Percentiles rank a stretch among this genome's conserved stretches.
phyloP scores from a whole-genome alignment of 1,139 yeast genomes.

The Yamadazyma pseudoaaseri region DNA sequence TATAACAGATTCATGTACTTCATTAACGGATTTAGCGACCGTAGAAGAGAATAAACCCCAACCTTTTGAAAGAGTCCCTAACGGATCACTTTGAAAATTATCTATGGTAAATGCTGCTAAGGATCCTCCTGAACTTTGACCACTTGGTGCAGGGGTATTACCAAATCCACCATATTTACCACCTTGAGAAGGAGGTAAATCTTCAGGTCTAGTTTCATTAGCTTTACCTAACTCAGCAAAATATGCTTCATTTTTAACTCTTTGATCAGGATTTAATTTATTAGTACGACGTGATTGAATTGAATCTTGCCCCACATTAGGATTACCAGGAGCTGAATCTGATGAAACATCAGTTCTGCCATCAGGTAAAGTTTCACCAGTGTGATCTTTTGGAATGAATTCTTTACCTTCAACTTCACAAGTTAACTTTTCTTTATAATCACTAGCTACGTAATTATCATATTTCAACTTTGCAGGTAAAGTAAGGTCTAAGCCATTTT shows the following conservation, averaged over 20 bases:
- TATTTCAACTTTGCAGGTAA: slow-evolving; percentile 74
- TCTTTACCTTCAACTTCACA: slow-evolving; percentile 73
- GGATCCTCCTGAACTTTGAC: slow-evolving; percentile 26
- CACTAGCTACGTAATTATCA: slow-evolving; percentile 89
- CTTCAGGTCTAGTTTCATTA: slow-evolving; percentile 72
- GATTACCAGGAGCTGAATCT: slow-evolving; percentile 7
- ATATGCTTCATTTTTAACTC: slow-evolving; percentile 70
- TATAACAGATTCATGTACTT: slow-evolving; percentile 84
- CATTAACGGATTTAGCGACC: slow-evolving; percentile 78
- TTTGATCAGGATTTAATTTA: slow-evolving; percentile 37
- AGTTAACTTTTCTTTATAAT: slow-evolving; percentile 79
- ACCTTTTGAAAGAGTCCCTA: slow-evolving; percentile 85
- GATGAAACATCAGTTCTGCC: slow-evolving; percentile 11
- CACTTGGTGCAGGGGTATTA: slow-evolving; percentile 57
- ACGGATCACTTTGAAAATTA: slow-evolving; percentile 79
- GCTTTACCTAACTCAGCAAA: slow-evolving; percentile 75
- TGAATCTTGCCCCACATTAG: slow-evolving; percentile 26
- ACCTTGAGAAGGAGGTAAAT: slow-evolving; percentile 90
- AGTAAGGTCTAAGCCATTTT: slow-evolving; percentile 68
- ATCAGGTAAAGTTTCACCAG: slow-evolving; percentile 47
- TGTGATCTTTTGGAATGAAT: slow-evolving; percentile 66
- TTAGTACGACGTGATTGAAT: slow-evolving; percentile 44
- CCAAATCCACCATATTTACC: slow-evolving; percentile 94
- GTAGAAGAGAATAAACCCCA: slow-evolving; percentile 91
- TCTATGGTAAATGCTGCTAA: slow-evolving; percentile 65